These are phyloP conservation scores for Chenopodium album DNA, from an alignment of 148 eudicot genomes.

Conservation along the genomic window DNA sequence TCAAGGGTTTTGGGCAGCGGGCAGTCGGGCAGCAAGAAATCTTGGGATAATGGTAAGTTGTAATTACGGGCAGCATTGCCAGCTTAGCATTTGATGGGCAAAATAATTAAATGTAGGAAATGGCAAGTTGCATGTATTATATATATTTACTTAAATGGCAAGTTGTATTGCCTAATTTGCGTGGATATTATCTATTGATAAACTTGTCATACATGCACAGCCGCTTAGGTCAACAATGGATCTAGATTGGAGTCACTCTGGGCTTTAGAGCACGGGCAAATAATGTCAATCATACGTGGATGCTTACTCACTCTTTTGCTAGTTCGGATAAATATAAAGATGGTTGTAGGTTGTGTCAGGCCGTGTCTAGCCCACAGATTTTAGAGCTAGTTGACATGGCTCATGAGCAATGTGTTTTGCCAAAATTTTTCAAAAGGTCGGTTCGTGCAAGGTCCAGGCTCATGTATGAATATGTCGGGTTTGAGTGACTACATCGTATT, in stretches of 20 bases:
- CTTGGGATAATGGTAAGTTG: conserved; percentile 1
- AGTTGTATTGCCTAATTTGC: conserved; percentile 10
- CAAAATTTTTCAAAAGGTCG: no score
- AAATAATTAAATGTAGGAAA: neutral
- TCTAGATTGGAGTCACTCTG: no score
- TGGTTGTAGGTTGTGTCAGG: no score
- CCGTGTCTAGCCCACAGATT: no score
- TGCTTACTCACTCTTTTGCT: neutral
- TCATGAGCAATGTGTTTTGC: no score
- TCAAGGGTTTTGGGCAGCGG: conserved; percentile 27
- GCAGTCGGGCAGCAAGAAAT: conserved; percentile 13
- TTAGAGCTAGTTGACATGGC: no score
- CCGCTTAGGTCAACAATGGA: no score
- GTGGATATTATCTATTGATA: neutral
- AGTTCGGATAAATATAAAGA: no score
- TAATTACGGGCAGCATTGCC: neutral
- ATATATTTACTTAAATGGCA: conserved; percentile 9
- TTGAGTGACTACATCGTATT: no score
- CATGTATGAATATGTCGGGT: no score
- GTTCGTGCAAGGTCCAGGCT: no score
- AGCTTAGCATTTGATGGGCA: neutral
- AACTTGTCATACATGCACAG: no score
- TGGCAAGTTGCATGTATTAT: conserved; percentile 18
- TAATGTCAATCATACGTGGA: neutral
- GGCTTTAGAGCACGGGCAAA: neutral